Percentiles rank a stretch among this genome's conserved stretches.
Conservation (phyloP, 2,329 filamentous ascomycete genomes). For the Elsinoe fawcettii region DNA sequence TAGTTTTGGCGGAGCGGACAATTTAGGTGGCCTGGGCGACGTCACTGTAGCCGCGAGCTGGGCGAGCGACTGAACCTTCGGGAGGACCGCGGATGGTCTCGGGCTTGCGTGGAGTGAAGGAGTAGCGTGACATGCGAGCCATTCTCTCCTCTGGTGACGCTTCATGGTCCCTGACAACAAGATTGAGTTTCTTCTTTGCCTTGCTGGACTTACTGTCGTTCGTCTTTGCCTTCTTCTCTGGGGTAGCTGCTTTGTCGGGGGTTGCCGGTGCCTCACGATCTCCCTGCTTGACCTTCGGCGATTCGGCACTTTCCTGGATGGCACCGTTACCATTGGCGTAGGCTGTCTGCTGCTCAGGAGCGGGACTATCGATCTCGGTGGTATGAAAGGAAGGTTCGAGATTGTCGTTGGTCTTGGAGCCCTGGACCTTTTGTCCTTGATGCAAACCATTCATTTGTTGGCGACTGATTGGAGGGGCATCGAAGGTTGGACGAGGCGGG, state of each 20-base stretch:
- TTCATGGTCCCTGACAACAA: conserved; percentile 76
- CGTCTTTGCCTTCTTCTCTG: conserved; percentile 12
- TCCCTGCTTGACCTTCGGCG: neutral
- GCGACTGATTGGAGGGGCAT: conserved; percentile 45
- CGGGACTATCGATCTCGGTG: conserved; percentile 45
- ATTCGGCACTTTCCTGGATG: neutral
- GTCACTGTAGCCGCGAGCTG: conserved; percentile 17
- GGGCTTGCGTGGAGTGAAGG: conserved; percentile 48
- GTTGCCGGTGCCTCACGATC: neutral
- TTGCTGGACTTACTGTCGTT: conserved; percentile 18
- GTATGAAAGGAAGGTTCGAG: conserved; percentile 34
- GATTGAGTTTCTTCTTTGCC: conserved; percentile 56
- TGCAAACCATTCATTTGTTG: conserved; percentile 52
- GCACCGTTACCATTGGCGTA: neutral
- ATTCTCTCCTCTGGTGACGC: conserved; percentile 84
- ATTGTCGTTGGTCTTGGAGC: conserved; percentile 21
- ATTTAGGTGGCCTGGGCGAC: conserved; percentile 15
- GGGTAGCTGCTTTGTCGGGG: neutral
- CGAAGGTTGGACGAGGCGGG: conserved; percentile 53
- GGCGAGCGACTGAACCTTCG: conserved; percentile 22
- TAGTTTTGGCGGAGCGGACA: neutral
- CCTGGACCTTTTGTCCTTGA: conserved; percentile 38
- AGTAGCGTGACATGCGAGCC: conserved; percentile 69
- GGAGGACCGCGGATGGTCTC: conserved; percentile 27
- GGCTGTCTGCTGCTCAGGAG: conserved; percentile 33